These are phyloP conservation scores for Caryopteris hybrid DNA, from an alignment of 305 asterid genomes.

Conservation along the genomic window DNA sequence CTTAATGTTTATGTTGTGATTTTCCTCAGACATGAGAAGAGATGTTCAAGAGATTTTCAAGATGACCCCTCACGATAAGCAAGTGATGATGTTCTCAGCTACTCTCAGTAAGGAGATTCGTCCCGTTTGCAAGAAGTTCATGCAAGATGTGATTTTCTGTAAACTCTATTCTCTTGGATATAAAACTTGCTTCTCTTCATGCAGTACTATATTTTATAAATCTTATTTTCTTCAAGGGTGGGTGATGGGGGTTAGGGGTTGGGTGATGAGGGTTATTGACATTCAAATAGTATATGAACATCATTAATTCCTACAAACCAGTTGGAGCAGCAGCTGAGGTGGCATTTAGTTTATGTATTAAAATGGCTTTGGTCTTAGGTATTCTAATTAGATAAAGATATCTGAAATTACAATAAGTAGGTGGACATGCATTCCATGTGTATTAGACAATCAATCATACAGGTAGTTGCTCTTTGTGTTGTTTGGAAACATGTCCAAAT, in stretches of 20 bases:
- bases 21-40: conserved; percentile 77
- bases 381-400: not conserved
- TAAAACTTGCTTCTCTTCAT: not conserved
- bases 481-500: conserved; percentile 29
- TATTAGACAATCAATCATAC: not conserved
- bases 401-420: not conserved
- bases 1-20: not conserved
- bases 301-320: not conserved
- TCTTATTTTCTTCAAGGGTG: not conserved
- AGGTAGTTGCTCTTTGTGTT: not conserved
- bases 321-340: not conserved
- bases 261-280: not conserved
- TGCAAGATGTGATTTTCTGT: conserved; percentile 88
- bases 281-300: not conserved
- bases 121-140: conserved; percentile 93
- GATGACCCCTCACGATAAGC: conserved; percentile 97
- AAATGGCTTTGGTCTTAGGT: not conserved
- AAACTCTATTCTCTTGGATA: conserved; percentile 23
- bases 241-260: not conserved
- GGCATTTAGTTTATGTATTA: not conserved
- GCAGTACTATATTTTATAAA: too few species aligned
- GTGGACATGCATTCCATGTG: not conserved
- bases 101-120: conserved; percentile 95
- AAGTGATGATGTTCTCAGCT: conserved; percentile 98
- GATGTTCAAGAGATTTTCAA: conserved; percentile 96